A percentile compares a stretch with the other conserved stretches of the same genome.
Conservation (phyloP, 441 rosid species). For the Populus trichocarpa region DNA sequence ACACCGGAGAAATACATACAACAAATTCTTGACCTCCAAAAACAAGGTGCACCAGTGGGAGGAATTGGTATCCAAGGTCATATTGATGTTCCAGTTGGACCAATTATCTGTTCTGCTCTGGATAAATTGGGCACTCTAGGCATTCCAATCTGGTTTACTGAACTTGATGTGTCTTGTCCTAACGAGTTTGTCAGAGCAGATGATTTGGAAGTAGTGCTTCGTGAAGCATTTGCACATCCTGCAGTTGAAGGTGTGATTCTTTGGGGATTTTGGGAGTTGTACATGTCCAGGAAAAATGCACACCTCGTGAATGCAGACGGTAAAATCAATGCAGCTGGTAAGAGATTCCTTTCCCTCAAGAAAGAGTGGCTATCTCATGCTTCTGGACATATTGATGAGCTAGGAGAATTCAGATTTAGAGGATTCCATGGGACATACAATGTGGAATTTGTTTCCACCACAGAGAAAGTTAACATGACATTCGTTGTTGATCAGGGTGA, state of each 20-base stretch:
- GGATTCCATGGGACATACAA: conserved; percentile 77
- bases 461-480: conserved; percentile 44
- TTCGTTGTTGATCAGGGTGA: conserved; percentile 60
- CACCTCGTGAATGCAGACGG: conserved; percentile 83
- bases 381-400: conserved; percentile 42
- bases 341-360: conserved; percentile 55
- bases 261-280: conserved; percentile 97
- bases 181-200: conserved; percentile 82
- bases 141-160: conserved; percentile 88
- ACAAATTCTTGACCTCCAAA: conserved; percentile 61
- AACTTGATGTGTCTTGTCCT: conserved; percentile 70
- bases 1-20: conserved; percentile 65
- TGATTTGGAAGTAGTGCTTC: conserved; percentile 82
- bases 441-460: conserved; percentile 42
- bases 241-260: conserved; percentile 78
- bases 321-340: conserved; percentile 70
- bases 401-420: conserved; percentile 58
- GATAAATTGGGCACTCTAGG: conserved; percentile 76
- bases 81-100: conserved; percentile 72
- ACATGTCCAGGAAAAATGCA: conserved; percentile 59
- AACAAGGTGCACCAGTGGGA: conserved; percentile 75
- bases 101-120: conserved; percentile 62
- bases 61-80: conserved; percentile 94
- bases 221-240: conserved; percentile 89
- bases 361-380: conserved; percentile 67